Percentiles rank a stretch among this genome's conserved stretches.
phyloP scores from a whole-genome alignment of 2,329 filamentous ascomycete species.

The Fusarium compactum region DNA sequence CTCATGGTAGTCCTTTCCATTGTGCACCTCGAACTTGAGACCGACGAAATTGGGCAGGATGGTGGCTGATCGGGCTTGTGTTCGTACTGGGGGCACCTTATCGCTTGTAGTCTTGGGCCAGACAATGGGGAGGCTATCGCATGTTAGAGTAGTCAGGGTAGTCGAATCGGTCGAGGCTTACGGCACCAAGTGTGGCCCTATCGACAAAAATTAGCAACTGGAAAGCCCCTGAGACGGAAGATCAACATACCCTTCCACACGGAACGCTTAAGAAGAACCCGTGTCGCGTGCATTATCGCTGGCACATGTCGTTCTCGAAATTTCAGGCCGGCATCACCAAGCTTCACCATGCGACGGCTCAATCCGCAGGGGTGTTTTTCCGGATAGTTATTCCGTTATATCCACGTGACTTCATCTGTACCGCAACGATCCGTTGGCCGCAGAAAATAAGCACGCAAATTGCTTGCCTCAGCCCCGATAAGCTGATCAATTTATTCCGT shows the following conservation, averaged over 20 bases:
- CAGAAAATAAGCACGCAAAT: neutral
- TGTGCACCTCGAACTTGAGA: constrained; percentile 89
- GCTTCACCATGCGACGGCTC: constrained; percentile 35
- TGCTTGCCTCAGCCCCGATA: rapidly evolving
- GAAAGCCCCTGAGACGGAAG: neutral
- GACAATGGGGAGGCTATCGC: constrained; percentile 71
- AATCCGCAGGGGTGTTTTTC: constrained; percentile 28
- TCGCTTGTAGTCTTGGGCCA: constrained; percentile 69
- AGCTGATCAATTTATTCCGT: neutral
- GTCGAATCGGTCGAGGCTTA: constrained; percentile 51
- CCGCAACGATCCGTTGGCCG: no score
- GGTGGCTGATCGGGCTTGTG: constrained; percentile 87
- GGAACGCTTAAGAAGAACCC: constrained; percentile 77
- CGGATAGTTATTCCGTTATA: constrained; percentile 27
- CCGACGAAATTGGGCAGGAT: constrained; percentile 94
- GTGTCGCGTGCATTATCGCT: constrained; percentile 74
- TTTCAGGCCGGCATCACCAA: constrained; percentile 38
- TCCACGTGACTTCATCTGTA: constrained; percentile 9
- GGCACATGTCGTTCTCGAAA: constrained; percentile 43
- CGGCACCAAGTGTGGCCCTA: constrained; percentile 67
- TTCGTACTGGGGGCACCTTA: constrained; percentile 79
- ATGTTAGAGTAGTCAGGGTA: constrained; percentile 44
- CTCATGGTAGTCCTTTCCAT: constrained; percentile 88
- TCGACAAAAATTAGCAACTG: constrained; percentile 36
- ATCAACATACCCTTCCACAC: constrained; percentile 82